These are phyloP conservation scores for Phaeosphaeria sp. DNA, from an alignment of 2,329 filamentous ascomycete species.

Conservation along the genomic window DNA sequence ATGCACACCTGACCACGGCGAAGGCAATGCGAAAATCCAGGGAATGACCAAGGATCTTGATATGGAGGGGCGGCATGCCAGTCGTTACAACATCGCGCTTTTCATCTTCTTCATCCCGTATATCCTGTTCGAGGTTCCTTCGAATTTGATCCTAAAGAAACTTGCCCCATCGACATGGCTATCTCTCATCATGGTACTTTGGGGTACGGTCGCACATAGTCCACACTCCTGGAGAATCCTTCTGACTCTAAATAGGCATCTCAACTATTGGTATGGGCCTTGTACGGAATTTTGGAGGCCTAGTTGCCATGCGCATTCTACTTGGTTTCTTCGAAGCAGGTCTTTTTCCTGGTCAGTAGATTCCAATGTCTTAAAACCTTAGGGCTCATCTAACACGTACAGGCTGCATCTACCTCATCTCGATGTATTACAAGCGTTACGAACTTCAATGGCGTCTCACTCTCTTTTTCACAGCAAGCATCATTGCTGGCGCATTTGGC, in stretches of 20 bases:
- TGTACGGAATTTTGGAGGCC: constrained; percentile 54
- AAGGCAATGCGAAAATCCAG: constrained; percentile 51
- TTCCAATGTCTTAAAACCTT: neutral
- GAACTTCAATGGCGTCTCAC: constrained; percentile 52
- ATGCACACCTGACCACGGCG: neutral
- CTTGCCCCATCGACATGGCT: constrained; percentile 50
- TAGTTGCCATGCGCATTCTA: constrained; percentile 55
- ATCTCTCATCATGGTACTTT: constrained; percentile 45
- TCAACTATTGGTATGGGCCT: constrained; percentile 55
- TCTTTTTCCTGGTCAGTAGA: constrained; percentile 27
- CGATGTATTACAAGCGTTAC: constrained; percentile 53
- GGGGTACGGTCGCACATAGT: constrained; percentile 31
- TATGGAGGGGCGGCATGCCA: constrained; percentile 38
- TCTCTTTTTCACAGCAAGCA: constrained; percentile 51
- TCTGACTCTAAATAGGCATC: constrained; percentile 25
- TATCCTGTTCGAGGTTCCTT: constrained; percentile 45
- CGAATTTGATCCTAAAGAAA: constrained; percentile 49
- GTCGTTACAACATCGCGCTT: constrained; percentile 46
- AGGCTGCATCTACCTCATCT: constrained; percentile 42
- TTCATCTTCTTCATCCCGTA: constrained; percentile 50
- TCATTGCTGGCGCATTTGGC: constrained; percentile 51
- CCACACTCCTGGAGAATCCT: neutral
- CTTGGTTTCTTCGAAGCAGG: constrained; percentile 50
- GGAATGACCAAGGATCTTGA: constrained; percentile 47
- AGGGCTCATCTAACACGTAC: neutral